A percentile compares a stretch with the other conserved stretches of the same genome.
phyloP scores from a whole-genome alignment of 2,329 filamentous ascomycete species.

The Rhinocladiella mackenziei region DNA sequence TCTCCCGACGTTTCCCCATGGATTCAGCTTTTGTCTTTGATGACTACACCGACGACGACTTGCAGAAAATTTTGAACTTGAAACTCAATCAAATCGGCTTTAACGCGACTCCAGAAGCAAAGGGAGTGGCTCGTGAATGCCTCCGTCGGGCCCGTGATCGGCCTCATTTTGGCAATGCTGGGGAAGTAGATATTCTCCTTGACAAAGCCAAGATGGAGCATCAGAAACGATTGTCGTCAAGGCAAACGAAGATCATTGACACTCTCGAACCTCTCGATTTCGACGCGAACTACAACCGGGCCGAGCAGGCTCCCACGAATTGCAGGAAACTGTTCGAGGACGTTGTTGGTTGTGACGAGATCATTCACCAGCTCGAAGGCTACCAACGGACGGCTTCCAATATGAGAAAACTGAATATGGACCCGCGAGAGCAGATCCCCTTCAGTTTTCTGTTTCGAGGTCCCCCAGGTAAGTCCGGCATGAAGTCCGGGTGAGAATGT shows the following conservation, averaged over 20 bases:
- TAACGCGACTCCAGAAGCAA: slow-evolving; percentile 49
- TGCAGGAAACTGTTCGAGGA: slow-evolving; percentile 54
- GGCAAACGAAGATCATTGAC: slow-evolving; percentile 29
- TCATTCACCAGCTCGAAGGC: slow-evolving; percentile 52
- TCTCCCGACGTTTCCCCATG: slow-evolving; percentile 62
- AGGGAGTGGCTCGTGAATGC: slow-evolving; percentile 55
- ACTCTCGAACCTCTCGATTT: slow-evolving; percentile 51
- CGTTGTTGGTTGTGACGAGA: slow-evolving; percentile 55
- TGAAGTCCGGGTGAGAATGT: slow-evolving; percentile 7
- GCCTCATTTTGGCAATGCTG: slow-evolving; percentile 67
- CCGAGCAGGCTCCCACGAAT: slow-evolving; percentile 47
- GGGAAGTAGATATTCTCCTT: slow-evolving; percentile 68
- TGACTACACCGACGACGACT: slow-evolving; percentile 59
- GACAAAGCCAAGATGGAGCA: slow-evolving; percentile 53
- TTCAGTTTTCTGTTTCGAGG: slow-evolving; percentile 69
- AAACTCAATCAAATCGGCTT: slow-evolving; percentile 60
- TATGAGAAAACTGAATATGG: slow-evolving; percentile 50
- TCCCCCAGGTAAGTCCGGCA: slow-evolving; percentile 50
- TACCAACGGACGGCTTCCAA: slow-evolving; percentile 53
- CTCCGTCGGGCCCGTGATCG: slow-evolving; percentile 59
- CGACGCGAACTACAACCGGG: slow-evolving; percentile 57
- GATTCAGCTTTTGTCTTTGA: slow-evolving; percentile 63
- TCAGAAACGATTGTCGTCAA: slow-evolving; percentile 42
- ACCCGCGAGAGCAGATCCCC: slow-evolving; percentile 57
- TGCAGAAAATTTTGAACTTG: slow-evolving; percentile 57